phyloP scores from a whole-genome alignment of 352 stramenopile species.

The Pythium aristosporum region DNA sequence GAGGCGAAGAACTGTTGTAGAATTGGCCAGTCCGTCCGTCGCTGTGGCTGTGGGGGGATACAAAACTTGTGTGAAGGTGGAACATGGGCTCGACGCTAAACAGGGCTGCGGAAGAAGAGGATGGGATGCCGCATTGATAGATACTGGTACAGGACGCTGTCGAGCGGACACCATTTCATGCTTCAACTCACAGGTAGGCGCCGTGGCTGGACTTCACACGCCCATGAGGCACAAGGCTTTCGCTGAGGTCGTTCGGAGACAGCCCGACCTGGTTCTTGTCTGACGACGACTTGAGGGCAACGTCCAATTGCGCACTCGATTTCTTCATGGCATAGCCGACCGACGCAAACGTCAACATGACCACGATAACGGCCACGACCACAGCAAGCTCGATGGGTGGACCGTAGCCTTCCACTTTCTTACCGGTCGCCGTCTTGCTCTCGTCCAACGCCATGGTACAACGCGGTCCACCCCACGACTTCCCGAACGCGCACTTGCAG shows the following conservation, averaged over 20 bases:
- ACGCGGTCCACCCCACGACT: constrained; percentile 27
- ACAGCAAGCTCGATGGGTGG: constrained; percentile 13
- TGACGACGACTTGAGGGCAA: constrained; percentile 12
- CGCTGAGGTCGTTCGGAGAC: constrained; percentile 12
- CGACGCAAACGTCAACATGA: constrained; percentile 11
- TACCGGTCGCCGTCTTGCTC: neutral
- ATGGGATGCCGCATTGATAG: neutral
- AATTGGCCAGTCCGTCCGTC: neutral
- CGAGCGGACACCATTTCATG: neutral
- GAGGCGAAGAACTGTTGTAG: neutral
- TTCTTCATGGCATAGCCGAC: constrained; percentile 16
- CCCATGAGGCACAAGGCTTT: neutral
- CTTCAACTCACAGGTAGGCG: constrained; percentile 16
- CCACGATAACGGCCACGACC: neutral
- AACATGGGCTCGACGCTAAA: neutral
- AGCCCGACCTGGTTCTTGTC: constrained; percentile 17
- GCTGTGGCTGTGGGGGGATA: neutral
- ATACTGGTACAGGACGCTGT: constrained; percentile 11
- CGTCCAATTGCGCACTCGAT: constrained; percentile 1
- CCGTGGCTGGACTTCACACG: constrained; percentile 13
- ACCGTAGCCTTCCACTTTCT: constrained; percentile 13
- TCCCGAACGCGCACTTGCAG: constrained; percentile 49
- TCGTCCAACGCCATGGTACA: constrained; percentile 44
- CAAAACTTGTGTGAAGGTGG: neutral
- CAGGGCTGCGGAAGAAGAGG: neutral